These are phyloP conservation scores for Withania somnifera DNA, from an alignment of 305 asterid genomes.

Conservation along the genomic window DNA sequence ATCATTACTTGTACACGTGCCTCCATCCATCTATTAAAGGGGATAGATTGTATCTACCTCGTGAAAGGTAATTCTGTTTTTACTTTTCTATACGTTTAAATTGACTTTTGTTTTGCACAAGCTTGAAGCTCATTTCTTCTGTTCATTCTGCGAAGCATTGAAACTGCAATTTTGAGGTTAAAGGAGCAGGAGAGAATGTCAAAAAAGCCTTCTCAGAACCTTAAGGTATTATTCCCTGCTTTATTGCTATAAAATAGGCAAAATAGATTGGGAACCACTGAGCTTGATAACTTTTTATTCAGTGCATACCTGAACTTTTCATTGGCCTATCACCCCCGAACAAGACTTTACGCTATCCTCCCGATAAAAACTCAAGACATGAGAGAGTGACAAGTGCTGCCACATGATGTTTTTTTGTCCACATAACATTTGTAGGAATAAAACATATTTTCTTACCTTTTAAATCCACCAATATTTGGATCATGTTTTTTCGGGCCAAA, in stretches of 20 bases:
- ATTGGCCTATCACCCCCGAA: background rate
- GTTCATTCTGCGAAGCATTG: conserved; percentile 47
- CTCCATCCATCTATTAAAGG: conserved; percentile 62
- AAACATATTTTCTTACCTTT: background rate
- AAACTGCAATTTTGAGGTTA: conserved; percentile 73
- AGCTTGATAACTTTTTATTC: background rate
- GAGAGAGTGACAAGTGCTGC: background rate
- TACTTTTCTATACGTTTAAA: conserved; percentile 5
- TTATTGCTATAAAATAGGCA: background rate
- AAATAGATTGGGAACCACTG: background rate
- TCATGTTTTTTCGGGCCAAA: background rate
- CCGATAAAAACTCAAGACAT: background rate
- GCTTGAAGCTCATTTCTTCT: conserved; percentile 15
- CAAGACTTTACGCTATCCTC: background rate
- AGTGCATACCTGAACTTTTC: background rate
- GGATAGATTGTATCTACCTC: conserved; percentile 63
- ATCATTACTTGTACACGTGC: conserved; percentile 76
- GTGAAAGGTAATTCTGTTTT: conserved; percentile 56
- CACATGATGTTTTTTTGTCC: background rate
- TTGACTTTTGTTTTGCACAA: background rate
- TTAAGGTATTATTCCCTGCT: conserved; percentile 45
- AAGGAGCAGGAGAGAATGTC: conserved; percentile 62
- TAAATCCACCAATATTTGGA: background rate
- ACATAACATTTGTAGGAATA: background rate
- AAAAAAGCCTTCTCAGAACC: conserved; percentile 77